Conservation (phyloP, 2,329 filamentous ascomycete genomes). For the Colletotrichum sp. region DNA sequence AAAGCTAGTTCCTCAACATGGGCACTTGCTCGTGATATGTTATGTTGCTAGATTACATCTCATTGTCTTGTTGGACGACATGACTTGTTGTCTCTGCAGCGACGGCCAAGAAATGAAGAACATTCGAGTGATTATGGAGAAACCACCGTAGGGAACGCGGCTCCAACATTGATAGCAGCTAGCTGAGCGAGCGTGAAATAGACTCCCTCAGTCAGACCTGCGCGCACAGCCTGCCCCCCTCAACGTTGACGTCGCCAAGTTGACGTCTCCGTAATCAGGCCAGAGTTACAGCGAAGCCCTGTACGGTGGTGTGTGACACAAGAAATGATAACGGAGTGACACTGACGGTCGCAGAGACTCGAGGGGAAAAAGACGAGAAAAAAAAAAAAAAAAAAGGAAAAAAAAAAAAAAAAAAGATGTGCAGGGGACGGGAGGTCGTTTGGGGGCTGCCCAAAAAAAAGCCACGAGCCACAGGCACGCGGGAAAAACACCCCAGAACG, state of each 20-base stretch:
- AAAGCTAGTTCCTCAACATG: background rate
- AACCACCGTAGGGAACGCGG: background rate
- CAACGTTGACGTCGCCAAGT: background rate
- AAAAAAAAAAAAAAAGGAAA: no score
- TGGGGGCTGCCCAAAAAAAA: no score
- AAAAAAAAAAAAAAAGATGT: no score
- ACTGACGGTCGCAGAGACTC: conserved; percentile 5
- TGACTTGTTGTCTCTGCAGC: background rate
- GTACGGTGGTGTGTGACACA: background rate
- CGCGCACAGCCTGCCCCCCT: background rate
- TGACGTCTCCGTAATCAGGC: background rate
- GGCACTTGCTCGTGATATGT: background rate
- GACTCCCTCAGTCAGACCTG: background rate
- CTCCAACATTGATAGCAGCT: background rate
- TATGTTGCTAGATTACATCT: background rate
- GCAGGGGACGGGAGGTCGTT: no score
- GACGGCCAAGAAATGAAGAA: background rate
- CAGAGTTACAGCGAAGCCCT: background rate
- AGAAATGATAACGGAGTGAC: conserved; percentile 21
- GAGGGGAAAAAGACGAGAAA: background rate
- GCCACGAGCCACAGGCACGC: no score
- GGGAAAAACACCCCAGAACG: no score
- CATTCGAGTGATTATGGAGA: background rate
- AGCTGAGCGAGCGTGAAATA: background rate
- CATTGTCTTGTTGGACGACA: background rate